Conservation (phyloP, 1,284 basidiomycete species). For the Pseudozyma thailandica region DNA sequence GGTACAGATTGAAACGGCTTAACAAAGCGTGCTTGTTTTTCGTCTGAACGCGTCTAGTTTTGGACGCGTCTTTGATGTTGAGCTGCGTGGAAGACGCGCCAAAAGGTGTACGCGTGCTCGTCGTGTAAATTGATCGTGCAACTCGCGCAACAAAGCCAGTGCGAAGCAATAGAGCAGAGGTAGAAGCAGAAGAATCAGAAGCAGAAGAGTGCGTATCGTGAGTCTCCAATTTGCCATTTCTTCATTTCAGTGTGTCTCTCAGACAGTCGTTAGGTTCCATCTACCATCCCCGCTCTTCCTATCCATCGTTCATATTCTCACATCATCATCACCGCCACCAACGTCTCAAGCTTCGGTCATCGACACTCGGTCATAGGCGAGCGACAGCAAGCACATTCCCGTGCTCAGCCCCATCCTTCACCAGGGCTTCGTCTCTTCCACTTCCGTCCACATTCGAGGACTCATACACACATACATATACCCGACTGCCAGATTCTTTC, state of each 20-base stretch:
- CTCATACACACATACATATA: slow-evolving; percentile 5
- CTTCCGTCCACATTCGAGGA: no score
- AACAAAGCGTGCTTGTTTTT: background rate
- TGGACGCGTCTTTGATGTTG: slow-evolving; percentile 4
- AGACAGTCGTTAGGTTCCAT: background rate
- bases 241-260: background rate
- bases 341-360: background rate
- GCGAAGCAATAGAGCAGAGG: background rate
- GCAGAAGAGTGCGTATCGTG: slow-evolving; percentile 1
- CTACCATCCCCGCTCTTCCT: background rate
- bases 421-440: no score
- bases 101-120: slow-evolving; percentile 3
- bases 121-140: slow-evolving; percentile 32
- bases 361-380: background rate
- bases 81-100: background rate
- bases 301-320: background rate
- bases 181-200: background rate
- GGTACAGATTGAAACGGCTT: background rate
- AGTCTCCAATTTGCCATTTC: background rate
- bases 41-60: background rate
- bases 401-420: no score
- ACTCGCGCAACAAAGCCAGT: background rate
- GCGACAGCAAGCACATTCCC: no score
- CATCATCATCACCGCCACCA: background rate
- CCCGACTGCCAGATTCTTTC: background rate